Evolutionary conservation across 164 flowering plant species (phyloP), one percentile per base, ranked within the genome.

Genomic region (Kalanchoe fedtschenkoi): DNA sequence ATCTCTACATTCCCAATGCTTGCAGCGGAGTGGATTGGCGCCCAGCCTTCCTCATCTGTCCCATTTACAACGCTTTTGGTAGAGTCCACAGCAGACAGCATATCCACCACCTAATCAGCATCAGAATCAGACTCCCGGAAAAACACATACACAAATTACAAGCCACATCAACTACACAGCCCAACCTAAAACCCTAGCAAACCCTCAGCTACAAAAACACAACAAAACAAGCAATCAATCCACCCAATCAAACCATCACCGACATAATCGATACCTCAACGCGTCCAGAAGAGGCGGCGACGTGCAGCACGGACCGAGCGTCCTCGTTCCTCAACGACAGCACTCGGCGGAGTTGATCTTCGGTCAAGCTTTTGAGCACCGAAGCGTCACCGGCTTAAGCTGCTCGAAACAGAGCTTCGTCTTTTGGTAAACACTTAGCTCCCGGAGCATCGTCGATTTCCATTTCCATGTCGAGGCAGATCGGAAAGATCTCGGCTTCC

Each of bases 41-140:
- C 86, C 98, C 98, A 93, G 0, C 98, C 97, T 77, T 90, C 98
- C 61, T 93, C 98, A 68, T 93, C 98, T 5, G 66, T 66, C 57
- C 78, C 72, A 66, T 89, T 86, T 9, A 92, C 70, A 32, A 73
- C 82, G 65, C 74, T 77, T 13, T 60, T 55, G 1, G 77, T 71
- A 11, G 77, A 72, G 72, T 81, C 88, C 28, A 68, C 77, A 64
- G 67, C 80, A 2, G 80, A 69, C 4, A 89, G 68, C 26, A 79
- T 43, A 34, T 68, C 69, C 70, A 86, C 84, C 58, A 89, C 82
- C 97, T 89, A 66, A 60, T 57, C n/a, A 62, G 26, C 10, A 5
- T 46, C 54, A 46, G 9, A 2, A 46, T 22, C 19, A 2, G 28
- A 46, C 7, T 22, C 6, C 19, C n/a, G n/a, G n/a, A n/a, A n/a